These are phyloP conservation scores for Pseudogymnoascus sp. DNA, from an alignment of 2,329 filamentous ascomycete species.

Conservation along the genomic window DNA sequence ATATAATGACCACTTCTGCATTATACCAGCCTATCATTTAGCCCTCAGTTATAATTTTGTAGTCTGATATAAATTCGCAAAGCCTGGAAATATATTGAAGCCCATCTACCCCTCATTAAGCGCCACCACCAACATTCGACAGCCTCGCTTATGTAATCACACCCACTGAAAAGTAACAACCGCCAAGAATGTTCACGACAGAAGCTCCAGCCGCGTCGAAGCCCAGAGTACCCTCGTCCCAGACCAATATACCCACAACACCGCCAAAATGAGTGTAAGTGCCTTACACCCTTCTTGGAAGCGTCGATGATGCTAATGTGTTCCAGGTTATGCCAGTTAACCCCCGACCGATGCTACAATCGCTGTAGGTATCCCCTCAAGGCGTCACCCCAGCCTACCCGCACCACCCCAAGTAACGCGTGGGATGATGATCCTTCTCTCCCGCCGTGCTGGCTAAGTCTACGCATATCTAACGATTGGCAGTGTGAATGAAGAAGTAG, in stretches of 20 bases:
- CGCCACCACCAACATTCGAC: slow-evolving; percentile 2
- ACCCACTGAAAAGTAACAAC: slow-evolving; percentile 11
- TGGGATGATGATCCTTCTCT: neutral
- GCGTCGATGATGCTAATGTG: slow-evolving; percentile 19
- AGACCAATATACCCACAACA: slow-evolving; percentile 4
- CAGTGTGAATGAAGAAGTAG: slow-evolving; percentile 81
- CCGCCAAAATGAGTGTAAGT: slow-evolving; percentile 33
- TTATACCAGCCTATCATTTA: neutral
- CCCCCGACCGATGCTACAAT: slow-evolving; percentile 92
- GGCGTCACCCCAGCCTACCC: slow-evolving; percentile 9
- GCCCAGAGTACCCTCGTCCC: slow-evolving; percentile 14
- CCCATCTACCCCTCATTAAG: slow-evolving; percentile 3
- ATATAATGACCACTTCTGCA: neutral
- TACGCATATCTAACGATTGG: slow-evolving; percentile 10
- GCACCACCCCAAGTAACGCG: neutral
- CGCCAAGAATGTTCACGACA: slow-evolving; percentile 22
- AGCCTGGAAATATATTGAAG: neutral
- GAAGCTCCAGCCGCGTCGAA: slow-evolving; percentile 15
- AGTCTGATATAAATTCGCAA: neutral
- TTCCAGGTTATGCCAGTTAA: slow-evolving; percentile 84
- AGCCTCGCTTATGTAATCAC: slow-evolving; percentile 6
- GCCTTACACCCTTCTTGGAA: neutral
- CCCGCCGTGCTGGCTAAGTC: neutral
- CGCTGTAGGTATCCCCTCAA: slow-evolving; percentile 54
- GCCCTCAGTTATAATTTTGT: neutral